Evolutionary conservation across 129 eudicot species (phyloP).

Genomic region (Calendula officinalis): DNA sequence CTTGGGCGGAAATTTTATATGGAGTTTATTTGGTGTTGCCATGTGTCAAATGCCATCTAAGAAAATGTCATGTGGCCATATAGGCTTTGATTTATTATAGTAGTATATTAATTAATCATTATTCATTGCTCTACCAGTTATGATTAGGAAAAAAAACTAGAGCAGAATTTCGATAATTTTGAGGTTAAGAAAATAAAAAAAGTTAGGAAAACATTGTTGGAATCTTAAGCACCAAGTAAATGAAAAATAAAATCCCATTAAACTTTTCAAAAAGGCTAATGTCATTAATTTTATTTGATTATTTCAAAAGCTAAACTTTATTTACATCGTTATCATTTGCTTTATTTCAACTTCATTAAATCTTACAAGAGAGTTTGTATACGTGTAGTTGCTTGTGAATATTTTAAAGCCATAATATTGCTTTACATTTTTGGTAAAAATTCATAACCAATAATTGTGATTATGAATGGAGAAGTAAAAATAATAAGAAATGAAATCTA

Average conservation of each 20-base stretch:
- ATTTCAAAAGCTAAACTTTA: slow-evolving; percentile 9
- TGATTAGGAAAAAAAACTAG: too few relatives aligned
- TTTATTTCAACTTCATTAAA: background rate
- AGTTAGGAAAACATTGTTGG: background rate
- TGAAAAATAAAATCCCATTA: slow-evolving; percentile 12
- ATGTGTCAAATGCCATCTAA: too few relatives aligned
- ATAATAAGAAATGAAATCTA: background rate
- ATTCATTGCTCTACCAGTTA: too few relatives aligned
- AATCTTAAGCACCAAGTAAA: slow-evolving; percentile 40
- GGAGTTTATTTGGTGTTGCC: too few relatives aligned
- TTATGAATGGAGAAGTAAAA: background rate
- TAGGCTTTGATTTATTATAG: too few relatives aligned
- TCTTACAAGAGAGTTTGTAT: background rate
- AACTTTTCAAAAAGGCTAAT: slow-evolving; percentile 18
- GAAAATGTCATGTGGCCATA: too few relatives aligned
- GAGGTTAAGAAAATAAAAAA: background rate
- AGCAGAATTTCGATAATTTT: background rate
- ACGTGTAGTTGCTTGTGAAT: background rate
- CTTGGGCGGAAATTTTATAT: too few relatives aligned
- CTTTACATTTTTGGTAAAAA: background rate
- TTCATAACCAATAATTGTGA: background rate
- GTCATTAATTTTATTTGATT: background rate
- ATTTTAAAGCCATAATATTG: background rate
- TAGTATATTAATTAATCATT: too few relatives aligned
- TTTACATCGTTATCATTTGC: slow-evolving; percentile 8